Conservation (phyloP, 1,139 yeast genomes). For the Yamadazyma jaroonii region DNA sequence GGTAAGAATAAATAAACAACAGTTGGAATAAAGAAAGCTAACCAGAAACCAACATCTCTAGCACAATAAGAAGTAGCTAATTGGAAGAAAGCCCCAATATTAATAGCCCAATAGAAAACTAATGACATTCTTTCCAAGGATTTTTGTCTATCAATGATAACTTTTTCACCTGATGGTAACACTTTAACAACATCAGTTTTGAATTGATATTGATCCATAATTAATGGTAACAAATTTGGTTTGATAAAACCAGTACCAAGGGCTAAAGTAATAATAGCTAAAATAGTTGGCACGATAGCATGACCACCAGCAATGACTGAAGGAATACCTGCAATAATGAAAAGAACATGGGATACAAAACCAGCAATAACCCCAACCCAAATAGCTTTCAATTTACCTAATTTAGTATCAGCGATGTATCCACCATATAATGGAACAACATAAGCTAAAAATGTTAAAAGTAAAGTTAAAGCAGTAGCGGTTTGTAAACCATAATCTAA, state of each 20-base stretch:
- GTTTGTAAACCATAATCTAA: constrained; percentile 36
- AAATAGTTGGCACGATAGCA: constrained; percentile 33
- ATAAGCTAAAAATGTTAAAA: constrained; percentile 41
- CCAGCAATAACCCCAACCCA: constrained; percentile 41
- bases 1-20: constrained; percentile 50
- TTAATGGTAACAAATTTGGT: constrained; percentile 49
- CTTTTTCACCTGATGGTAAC: constrained; percentile 60
- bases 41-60: constrained; percentile 71
- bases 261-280: constrained; percentile 38
- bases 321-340: constrained; percentile 43
- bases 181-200: constrained; percentile 58
- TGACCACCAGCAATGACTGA: constrained; percentile 30
- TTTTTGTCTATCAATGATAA: constrained; percentile 66
- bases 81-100: constrained; percentile 75
- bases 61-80: constrained; percentile 77
- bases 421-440: constrained; percentile 45
- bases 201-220: constrained; percentile 52
- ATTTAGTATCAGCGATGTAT: constrained; percentile 38
- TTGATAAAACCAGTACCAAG: constrained; percentile 50
- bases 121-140: constrained; percentile 75
- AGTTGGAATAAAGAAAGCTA: constrained; percentile 63
- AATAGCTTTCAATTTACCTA: constrained; percentile 42
- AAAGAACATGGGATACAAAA: constrained; percentile 34
- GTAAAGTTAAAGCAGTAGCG: constrained; percentile 38
- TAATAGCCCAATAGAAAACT: constrained; percentile 77